phyloP scores from a whole-genome alignment of 2,329 filamentous ascomycete species.

The Uncinocarpus reesii region DNA sequence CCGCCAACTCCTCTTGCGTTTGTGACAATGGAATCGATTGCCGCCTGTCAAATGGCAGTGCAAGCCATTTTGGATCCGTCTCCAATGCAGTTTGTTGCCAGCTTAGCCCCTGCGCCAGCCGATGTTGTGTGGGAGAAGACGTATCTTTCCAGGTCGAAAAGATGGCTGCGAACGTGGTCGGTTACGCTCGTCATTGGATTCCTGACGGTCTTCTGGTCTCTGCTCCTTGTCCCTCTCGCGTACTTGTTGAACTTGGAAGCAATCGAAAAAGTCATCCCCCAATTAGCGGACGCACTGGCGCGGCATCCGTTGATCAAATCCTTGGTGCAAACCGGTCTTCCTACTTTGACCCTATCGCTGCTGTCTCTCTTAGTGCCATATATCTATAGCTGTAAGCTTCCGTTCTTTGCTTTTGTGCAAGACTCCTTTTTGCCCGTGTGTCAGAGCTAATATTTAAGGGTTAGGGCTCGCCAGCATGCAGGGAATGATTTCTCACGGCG shows the following conservation, averaged over 20 bases:
- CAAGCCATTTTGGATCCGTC: constrained; percentile 88
- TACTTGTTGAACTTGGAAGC: constrained; percentile 70
- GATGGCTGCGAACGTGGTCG: constrained; percentile 69
- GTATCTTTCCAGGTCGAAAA: constrained; percentile 62
- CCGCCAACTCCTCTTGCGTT: constrained; percentile 75
- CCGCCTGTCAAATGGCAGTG: constrained; percentile 85
- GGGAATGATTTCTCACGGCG: constrained; percentile 88
- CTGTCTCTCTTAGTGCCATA: constrained; percentile 86
- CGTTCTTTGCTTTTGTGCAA: not conserved
- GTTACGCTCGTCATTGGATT: constrained; percentile 75
- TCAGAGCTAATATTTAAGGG: not conserved
- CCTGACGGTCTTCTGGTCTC: constrained; percentile 79
- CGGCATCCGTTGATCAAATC: constrained; percentile 60
- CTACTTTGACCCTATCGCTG: constrained; percentile 73
- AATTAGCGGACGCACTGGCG: constrained; percentile 56
- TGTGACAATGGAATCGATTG: constrained; percentile 93
- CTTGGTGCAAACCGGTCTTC: constrained; percentile 76
- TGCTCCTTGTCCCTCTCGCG: constrained; percentile 69
- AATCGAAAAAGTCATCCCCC: constrained; percentile 61
- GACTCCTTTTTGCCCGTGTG: no score
- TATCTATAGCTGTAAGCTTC: constrained; percentile 67
- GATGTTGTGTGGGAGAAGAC: constrained; percentile 96
- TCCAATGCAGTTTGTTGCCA: constrained; percentile 74
- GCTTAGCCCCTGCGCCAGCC: constrained; percentile 73
- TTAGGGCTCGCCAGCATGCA: constrained; percentile 69